A percentile compares a stretch with the other conserved stretches of the same genome.
phyloP scores from a whole-genome alignment of 306 rosid genomes.

The Trichosanthes cucumerina region DNA sequence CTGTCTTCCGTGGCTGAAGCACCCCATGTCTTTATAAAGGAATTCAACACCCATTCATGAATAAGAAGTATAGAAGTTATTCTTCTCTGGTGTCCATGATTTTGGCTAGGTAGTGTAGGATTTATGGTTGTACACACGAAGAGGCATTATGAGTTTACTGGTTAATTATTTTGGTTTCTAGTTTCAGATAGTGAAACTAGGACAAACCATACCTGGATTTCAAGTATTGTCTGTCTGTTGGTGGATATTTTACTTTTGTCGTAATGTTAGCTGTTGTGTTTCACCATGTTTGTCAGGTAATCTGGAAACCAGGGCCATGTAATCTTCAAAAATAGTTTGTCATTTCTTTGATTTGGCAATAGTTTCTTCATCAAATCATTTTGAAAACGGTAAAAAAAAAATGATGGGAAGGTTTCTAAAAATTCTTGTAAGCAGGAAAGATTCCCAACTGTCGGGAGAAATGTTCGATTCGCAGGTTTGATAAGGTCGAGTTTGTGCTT shows the following conservation, averaged over 20 bases:
- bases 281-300: background rate
- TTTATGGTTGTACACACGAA: background rate
- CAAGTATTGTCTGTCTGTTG: background rate
- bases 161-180: background rate
- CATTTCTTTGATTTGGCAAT: background rate
- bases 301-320: background rate
- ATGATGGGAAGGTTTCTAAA: background rate
- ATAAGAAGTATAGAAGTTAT: slow-evolving; percentile 8
- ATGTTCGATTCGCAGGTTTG: background rate
- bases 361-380: background rate
- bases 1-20: background rate
- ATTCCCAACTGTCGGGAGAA: background rate
- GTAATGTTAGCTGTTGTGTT: background rate
- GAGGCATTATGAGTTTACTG: background rate
- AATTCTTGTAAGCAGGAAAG: background rate
- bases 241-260: background rate
- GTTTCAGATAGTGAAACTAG: background rate
- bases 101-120: slow-evolving; percentile 11
- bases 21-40: slow-evolving; percentile 7
- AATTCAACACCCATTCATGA: slow-evolving; percentile 9
- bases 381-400: background rate
- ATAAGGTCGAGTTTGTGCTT: background rate
- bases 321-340: background rate
- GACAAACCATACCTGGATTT: background rate
- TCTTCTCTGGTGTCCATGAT: background rate